Evolutionary conservation across 495 filamentous ascomycete species (phyloP).

Genomic region (Tuber magnatum): DNA sequence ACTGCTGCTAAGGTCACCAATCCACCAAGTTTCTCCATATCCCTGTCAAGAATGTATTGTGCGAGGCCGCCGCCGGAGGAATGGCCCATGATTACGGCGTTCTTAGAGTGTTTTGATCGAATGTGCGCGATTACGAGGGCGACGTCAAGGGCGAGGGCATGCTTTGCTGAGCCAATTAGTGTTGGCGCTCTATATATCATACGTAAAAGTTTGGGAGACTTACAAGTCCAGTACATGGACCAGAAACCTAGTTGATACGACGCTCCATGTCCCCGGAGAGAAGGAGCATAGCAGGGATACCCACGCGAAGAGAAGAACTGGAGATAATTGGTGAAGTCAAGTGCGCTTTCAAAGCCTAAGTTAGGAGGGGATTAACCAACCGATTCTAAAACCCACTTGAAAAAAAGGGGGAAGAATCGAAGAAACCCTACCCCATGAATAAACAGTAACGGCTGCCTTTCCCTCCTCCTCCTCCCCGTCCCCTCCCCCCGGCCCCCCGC

Average conservation of each 20-base stretch:
- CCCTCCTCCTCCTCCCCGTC: not conserved
- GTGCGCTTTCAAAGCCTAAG: slow-evolving; percentile 48
- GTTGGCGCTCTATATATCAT: slow-evolving; percentile 36
- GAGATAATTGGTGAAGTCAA: slow-evolving; percentile 48
- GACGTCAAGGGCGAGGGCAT: slow-evolving; percentile 46
- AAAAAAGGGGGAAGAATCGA: not conserved
- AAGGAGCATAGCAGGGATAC: slow-evolving; percentile 48
- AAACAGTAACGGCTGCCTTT: slow-evolving; percentile 17
- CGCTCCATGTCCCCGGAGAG: slow-evolving; percentile 48
- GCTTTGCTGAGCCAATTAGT: slow-evolving; percentile 42
- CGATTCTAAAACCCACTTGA: not conserved
- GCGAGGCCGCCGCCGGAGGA: slow-evolving; percentile 46
- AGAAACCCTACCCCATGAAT: slow-evolving; percentile 18
- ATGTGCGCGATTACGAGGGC: slow-evolving; percentile 42
- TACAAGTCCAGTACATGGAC: slow-evolving; percentile 20
- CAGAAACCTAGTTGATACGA: slow-evolving; percentile 44
- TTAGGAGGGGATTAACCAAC: slow-evolving; percentile 34
- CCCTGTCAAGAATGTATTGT: slow-evolving; percentile 46
- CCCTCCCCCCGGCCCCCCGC: too few species aligned
- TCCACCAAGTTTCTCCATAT: slow-evolving; percentile 43
- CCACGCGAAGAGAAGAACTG: slow-evolving; percentile 43
- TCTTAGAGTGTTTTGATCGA: slow-evolving; percentile 23
- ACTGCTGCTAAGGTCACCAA: slow-evolving; percentile 44
- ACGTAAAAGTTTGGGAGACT: slow-evolving; percentile 29
- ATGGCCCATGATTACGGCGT: slow-evolving; percentile 47